Percentiles rank a stretch among this genome's conserved stretches.
Evolutionary conservation across 73 alveolate genomes (phyloP).

Genomic region (Paramecium sonneborni): DNA sequence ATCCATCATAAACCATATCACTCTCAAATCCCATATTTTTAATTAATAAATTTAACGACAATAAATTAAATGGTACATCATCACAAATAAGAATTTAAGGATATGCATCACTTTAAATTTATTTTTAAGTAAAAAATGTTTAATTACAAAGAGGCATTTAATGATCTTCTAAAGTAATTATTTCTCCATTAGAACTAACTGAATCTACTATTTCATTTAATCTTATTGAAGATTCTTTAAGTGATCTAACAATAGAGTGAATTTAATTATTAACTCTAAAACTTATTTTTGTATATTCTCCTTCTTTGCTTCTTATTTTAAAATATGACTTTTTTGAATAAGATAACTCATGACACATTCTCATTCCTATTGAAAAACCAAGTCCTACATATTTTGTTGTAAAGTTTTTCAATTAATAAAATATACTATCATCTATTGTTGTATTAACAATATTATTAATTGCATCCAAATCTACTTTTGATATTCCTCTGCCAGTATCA

Average conservation of each 20-base stretch:
- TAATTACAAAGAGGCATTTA: neutral
- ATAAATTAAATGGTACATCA: constrained; percentile 41
- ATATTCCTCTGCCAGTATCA: constrained; percentile 64
- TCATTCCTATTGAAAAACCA: constrained; percentile 25
- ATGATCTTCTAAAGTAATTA: neutral
- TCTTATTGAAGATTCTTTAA: neutral
- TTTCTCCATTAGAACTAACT: neutral
- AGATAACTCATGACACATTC: constrained; percentile 7
- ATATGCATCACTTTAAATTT: neutral
- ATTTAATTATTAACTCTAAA: constrained; percentile 11
- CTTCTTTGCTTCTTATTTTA: constrained; percentile 34
- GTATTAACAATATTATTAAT: constrained; percentile 7
- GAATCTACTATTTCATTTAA: neutral
- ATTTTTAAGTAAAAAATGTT: neutral
- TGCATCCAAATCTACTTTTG: neutral
- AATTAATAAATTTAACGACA: neutral
- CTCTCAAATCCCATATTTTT: constrained; percentile 8
- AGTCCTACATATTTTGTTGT: constrained; percentile 49
- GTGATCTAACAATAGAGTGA: neutral
- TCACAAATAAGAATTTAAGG: constrained; percentile 40
- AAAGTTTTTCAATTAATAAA: neutral
- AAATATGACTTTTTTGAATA: neutral
- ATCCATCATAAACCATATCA: constrained; percentile 65
- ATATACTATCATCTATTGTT: neutral
- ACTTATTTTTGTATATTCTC: neutral